Conservation (phyloP, 2,329 filamentous ascomycete species). For the Fusarium sp. region DNA sequence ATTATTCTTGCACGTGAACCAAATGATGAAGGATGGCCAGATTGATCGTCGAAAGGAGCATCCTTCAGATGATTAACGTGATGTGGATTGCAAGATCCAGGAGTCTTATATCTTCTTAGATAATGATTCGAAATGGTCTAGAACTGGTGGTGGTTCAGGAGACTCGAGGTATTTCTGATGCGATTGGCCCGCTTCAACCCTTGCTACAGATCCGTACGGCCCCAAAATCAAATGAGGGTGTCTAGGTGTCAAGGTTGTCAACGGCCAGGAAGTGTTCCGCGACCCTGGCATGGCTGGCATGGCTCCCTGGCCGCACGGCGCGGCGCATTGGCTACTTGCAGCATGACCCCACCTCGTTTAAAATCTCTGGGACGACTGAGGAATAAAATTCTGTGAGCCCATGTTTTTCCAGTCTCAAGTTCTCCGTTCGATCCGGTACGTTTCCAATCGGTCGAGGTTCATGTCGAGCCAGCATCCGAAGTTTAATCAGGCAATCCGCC, state of each 20-base stretch:
- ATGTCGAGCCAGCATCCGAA: too few species aligned
- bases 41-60: background rate
- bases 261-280: slow-evolving; percentile 5
- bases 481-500: too few species aligned
- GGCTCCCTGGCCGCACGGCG: background rate
- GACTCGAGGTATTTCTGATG: background rate
- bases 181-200: slow-evolving; percentile 27
- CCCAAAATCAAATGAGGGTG: slow-evolving; percentile 8
- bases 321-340: background rate
- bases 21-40: background rate
- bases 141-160: background rate
- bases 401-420: background rate
- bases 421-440: too few species aligned
- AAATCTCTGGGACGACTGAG: too few species aligned
- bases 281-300: slow-evolving; percentile 5
- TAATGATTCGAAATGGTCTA: slow-evolving; percentile 1
- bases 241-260: slow-evolving; percentile 4
- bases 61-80: background rate
- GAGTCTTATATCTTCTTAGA: slow-evolving; percentile 13
- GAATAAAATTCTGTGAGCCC: background rate
- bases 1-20: background rate
- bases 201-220: background rate
- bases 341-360: background rate
- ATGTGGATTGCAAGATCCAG: slow-evolving; percentile 8
- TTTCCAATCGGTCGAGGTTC: background rate